Evolutionary conservation across 345 rosid genomes (phyloP), one percentile per base, ranked within the genome.

Genomic region (Firmiana major): DNA sequence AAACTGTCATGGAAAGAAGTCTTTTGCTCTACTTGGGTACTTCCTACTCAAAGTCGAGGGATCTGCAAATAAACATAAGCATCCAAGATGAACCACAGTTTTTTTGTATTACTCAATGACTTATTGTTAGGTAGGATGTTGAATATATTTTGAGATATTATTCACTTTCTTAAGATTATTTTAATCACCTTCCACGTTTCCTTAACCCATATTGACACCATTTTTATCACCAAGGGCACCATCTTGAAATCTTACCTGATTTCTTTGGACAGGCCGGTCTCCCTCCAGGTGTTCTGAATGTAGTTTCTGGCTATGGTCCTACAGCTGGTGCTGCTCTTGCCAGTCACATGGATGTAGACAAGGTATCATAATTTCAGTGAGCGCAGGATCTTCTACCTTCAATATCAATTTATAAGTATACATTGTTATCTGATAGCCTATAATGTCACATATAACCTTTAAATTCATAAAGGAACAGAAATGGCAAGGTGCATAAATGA

Each of bases 301-400:
- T 94, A 36, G 92, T 94, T 82, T 92, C 97, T 59, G 95, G 97
- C 65, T 93, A 57, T 55, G 97, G 98, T 82, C 89, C 90, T 34
- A 91, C 93, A 8, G 97, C 97, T 1, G 98, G 98, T 81, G 90
- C 93, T 46, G 78, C 98, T 67, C 92, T 94, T 40, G 97, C 95
- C 2, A 85, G 94, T 80, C 97, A 94, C 79, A 90, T 91, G 94
- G 90, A 90, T 83, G 98, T 94, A n/a, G 98, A 94, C 86, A 93
- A 94, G 98, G 98, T 94, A 87, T 26, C 68, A 63, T 45, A 34
- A 55, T 19, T 62, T 55, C 51, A 21, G 17, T 17, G 3, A 26
- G 24, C 48, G 57, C 73, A 19, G 4, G 46, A 21, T 15, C 53
- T 43, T 55, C 54, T 45, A 12, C 22, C 22, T 64, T 51, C 17